phyloP scores from a whole-genome alignment of 1,284 basidiomycete species.

The Tylopilus sp. region DNA sequence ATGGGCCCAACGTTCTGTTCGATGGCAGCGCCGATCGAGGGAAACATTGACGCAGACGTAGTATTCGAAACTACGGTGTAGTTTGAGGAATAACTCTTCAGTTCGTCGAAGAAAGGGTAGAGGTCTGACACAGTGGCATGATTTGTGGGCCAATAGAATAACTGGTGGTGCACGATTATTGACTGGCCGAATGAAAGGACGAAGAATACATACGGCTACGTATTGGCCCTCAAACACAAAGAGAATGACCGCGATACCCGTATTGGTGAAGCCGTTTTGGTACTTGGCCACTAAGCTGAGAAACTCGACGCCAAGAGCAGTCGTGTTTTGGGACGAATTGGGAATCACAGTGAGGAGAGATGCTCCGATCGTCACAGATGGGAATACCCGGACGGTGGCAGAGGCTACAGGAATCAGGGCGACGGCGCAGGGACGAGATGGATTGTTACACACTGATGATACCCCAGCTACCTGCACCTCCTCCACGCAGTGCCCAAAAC shows the following conservation, averaged over 20 bases:
- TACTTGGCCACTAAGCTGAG: slow-evolving; percentile 12
- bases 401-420: slow-evolving; percentile 11
- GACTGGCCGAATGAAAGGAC: not conserved
- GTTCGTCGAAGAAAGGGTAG: slow-evolving; percentile 16
- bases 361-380: slow-evolving; percentile 11
- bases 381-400: slow-evolving; percentile 13
- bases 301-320: slow-evolving; percentile 17
- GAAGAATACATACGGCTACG: slow-evolving; percentile 5
- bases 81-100: slow-evolving; percentile 4
- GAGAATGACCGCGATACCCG: slow-evolving; percentile 4
- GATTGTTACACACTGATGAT: slow-evolving; percentile 18
- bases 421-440: not conserved
- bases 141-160: slow-evolving; percentile 8
- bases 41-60: slow-evolving; percentile 3
- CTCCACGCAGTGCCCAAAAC: slow-evolving; percentile 26
- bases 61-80: slow-evolving; percentile 12
- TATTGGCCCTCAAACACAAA: not conserved
- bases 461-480: slow-evolving; percentile 28
- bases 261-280: slow-evolving; percentile 12
- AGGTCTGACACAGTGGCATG: not conserved
- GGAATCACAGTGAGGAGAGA: slow-evolving; percentile 13
- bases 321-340: slow-evolving; percentile 7
- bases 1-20: slow-evolving; percentile 2
- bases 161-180: not conserved
- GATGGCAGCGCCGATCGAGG: slow-evolving; percentile 2